phyloP scores from a whole-genome alignment of 208 protist genomes.

The Blastocrithidia nonstop region DNA sequence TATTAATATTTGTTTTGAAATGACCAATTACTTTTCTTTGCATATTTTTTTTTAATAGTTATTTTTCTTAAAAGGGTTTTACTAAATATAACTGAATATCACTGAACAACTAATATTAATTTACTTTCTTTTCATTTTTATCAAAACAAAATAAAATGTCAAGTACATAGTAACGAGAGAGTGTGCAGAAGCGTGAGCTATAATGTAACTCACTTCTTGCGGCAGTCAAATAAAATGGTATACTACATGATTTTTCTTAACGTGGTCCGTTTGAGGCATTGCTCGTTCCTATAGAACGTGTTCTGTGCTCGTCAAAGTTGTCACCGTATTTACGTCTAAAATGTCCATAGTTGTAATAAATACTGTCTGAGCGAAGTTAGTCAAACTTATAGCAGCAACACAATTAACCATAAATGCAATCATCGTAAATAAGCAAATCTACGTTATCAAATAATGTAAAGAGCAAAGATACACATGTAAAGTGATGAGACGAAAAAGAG shows the following conservation, averaged over 20 bases:
- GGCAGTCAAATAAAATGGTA: conserved; percentile 24
- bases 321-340: conserved; percentile 10
- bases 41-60: neutral
- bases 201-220: no score
- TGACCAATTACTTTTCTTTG: neutral
- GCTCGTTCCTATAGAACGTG: conserved; percentile 29
- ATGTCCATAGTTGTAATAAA: no score
- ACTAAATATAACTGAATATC: neutral
- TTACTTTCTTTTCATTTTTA: conserved; percentile 5
- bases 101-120: neutral
- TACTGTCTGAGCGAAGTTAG: no score
- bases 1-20: neutral
- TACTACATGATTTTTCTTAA: conserved; percentile 12
- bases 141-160: no score
- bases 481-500: no score
- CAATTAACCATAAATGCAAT: no score
- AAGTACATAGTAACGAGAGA: conserved; percentile 12
- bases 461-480: no score
- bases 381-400: no score
- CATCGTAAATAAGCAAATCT: no score
- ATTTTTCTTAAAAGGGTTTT: neutral
- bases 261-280: conserved; percentile 23
- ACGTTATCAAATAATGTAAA: no score
- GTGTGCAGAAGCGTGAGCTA: no score
- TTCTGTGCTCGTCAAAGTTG: conserved; percentile 11